Percentiles rank a stretch among this genome's conserved stretches.
Conservation (phyloP, 2,329 filamentous ascomycete species). For the Domatiomyces globalis region DNA sequence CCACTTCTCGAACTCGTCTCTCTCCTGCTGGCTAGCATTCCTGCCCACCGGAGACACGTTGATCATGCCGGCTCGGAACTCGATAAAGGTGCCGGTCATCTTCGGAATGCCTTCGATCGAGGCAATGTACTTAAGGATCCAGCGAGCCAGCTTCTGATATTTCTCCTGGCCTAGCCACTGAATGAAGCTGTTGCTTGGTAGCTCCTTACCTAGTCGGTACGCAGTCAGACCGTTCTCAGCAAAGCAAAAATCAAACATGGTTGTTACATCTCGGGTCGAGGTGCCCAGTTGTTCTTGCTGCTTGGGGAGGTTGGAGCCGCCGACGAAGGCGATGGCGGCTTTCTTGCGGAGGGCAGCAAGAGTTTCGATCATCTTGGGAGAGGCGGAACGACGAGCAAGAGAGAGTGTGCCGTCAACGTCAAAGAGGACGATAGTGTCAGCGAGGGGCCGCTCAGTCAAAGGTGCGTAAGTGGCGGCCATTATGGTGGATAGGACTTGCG, state of each 20-base stretch:
- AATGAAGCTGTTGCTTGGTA: slow-evolving; percentile 78
- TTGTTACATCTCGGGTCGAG: slow-evolving; percentile 52
- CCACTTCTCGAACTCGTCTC: slow-evolving; percentile 66
- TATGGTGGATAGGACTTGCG: not conserved
- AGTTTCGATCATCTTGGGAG: slow-evolving; percentile 68
- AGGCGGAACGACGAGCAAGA: slow-evolving; percentile 59
- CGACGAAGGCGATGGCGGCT: slow-evolving; percentile 73
- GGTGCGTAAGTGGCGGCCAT: slow-evolving; percentile 45
- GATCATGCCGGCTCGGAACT: slow-evolving; percentile 54
- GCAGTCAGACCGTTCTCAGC: slow-evolving; percentile 91
- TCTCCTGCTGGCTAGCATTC: slow-evolving; percentile 69
- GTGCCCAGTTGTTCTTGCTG: slow-evolving; percentile 91
- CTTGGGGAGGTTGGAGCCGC: slow-evolving; percentile 81
- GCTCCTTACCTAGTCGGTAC: slow-evolving; percentile 62
- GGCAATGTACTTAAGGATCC: slow-evolving; percentile 46
- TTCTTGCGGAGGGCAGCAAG: slow-evolving; percentile 72
- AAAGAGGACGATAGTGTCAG: slow-evolving; percentile 89
- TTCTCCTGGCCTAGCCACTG: slow-evolving; percentile 72
- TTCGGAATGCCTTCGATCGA: slow-evolving; percentile 43
- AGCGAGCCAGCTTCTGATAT: slow-evolving; percentile 49
- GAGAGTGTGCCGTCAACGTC: slow-evolving; percentile 93
- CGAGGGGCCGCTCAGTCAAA: slow-evolving; percentile 68
- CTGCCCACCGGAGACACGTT: slow-evolving; percentile 53
- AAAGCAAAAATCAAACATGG: slow-evolving; percentile 96
- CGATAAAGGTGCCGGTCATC: slow-evolving; percentile 53